Evolutionary conservation across 1,284 basidiomycete species (phyloP).

Genomic region (Chondrostereum purpureum): DNA sequence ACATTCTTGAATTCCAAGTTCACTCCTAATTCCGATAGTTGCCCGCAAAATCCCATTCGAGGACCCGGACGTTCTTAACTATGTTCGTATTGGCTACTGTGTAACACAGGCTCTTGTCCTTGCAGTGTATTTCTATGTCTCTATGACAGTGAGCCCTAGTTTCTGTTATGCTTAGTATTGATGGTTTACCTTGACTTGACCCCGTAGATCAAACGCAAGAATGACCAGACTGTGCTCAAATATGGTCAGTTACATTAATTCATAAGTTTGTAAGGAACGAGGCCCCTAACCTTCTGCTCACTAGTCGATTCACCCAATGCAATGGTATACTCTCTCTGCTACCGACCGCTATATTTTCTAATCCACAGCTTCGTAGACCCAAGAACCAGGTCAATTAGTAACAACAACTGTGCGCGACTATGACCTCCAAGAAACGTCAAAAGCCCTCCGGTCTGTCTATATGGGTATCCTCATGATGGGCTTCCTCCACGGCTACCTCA

Average conservation of each 20-base stretch:
- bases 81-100: constrained; percentile 83
- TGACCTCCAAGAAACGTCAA: constrained; percentile 82
- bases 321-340: constrained; percentile 43
- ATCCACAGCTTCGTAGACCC: constrained; percentile 38
- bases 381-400: constrained; percentile 73
- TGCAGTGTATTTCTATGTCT: constrained; percentile 70
- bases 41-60: constrained; percentile 91
- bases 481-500: constrained; percentile 84
- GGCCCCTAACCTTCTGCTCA: too few species aligned
- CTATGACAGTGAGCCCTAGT: constrained; percentile 46
- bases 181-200: constrained; percentile 1
- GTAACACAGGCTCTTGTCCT: constrained; percentile 67
- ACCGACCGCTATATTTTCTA: not conserved
- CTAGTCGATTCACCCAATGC: constrained; percentile 56
- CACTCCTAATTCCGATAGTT: constrained; percentile 40
- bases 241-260: too few species aligned
- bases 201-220: constrained; percentile 82
- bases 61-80: constrained; percentile 76
- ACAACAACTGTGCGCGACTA: constrained; percentile 95
- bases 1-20: constrained; percentile 11
- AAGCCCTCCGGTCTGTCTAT: constrained; percentile 74
- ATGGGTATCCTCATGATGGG: constrained; percentile 84
- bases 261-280: too few species aligned
- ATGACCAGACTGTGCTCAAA: constrained; percentile 93
- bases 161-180: constrained; percentile 6